Evolutionary conservation across 345 rosid species (phyloP).

Genomic region (Ailanthus altissimus): DNA sequence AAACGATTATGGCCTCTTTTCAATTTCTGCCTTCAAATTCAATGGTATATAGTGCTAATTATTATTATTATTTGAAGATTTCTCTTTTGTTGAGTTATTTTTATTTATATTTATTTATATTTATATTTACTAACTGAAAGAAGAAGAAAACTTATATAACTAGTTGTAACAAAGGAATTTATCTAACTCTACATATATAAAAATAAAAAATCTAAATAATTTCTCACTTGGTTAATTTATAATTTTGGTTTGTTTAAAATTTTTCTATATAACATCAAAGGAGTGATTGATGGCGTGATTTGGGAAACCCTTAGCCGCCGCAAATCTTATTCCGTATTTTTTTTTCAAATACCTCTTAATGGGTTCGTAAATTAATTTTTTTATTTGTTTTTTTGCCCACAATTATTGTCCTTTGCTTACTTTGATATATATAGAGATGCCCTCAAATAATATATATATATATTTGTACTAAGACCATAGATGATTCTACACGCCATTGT

Average conservation of each 20-base stretch:
- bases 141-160: background rate
- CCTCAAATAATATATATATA: background rate
- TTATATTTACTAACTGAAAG: too few relatives aligned
- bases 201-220: background rate
- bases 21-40: background rate
- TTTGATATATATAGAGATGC: background rate
- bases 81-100: background rate
- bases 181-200: background rate
- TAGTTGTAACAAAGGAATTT: background rate
- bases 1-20: conserved; percentile 10
- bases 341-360: conserved; percentile 3
- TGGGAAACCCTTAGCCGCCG: conserved; percentile 49
- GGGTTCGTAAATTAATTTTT: background rate
- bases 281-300: conserved; percentile 67
- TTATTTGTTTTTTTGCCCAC: background rate
- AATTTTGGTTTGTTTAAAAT: background rate
- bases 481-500: conserved; percentile 1
- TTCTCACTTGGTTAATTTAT: background rate
- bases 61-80: background rate
- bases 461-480: background rate
- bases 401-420: background rate
- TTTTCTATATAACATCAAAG: background rate
- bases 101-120: background rate
- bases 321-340: conserved; percentile 19
- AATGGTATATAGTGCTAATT: background rate